These are phyloP conservation scores for Xylariaceae sp. DNA, from an alignment of 2,329 filamentous ascomycete genomes.

Conservation along the genomic window DNA sequence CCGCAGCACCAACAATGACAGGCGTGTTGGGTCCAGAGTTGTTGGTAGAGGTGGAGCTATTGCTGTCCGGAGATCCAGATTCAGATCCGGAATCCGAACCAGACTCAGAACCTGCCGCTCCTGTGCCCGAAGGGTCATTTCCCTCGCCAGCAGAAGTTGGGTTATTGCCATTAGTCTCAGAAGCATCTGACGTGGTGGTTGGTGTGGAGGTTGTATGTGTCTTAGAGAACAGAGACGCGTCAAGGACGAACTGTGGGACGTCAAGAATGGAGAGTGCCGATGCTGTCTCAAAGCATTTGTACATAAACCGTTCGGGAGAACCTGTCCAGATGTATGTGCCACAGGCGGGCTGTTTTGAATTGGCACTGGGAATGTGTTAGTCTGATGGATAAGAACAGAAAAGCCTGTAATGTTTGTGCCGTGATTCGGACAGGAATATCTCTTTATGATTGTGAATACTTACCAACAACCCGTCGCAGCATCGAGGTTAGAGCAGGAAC, in stretches of 20 bases:
- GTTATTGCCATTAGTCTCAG: conserved; percentile 1
- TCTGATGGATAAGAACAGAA: not conserved
- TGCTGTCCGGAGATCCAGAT: not conserved
- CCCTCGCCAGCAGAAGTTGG: conserved; percentile 1
- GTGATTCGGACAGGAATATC: no score
- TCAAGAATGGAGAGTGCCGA: conserved; percentile 34
- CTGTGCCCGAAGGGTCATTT: not conserved
- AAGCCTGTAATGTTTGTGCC: not conserved
- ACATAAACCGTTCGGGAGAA: conserved; percentile 34
- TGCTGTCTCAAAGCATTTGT: conserved; percentile 31
- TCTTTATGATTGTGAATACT: conserved; percentile 11
- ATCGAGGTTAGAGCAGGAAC: conserved; percentile 29
- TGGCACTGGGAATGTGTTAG: conserved; percentile 13
- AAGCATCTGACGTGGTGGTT: conserved; percentile 5
- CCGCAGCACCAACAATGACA: conserved; percentile 31
- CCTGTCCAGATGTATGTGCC: conserved; percentile 39
- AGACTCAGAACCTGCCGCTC: not conserved
- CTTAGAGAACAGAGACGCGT: conserved; percentile 28
- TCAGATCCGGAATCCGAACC: not conserved
- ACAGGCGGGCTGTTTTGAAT: conserved; percentile 29
- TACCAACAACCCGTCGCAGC: conserved; percentile 38
- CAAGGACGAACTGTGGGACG: conserved; percentile 34
- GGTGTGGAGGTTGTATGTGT: conserved; percentile 16
- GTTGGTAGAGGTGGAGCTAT: conserved; percentile 1
- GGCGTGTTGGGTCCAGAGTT: conserved; percentile 19